Conservation (phyloP, 2,329 filamentous ascomycete species). For the Chrysoporthe cubensis region DNA sequence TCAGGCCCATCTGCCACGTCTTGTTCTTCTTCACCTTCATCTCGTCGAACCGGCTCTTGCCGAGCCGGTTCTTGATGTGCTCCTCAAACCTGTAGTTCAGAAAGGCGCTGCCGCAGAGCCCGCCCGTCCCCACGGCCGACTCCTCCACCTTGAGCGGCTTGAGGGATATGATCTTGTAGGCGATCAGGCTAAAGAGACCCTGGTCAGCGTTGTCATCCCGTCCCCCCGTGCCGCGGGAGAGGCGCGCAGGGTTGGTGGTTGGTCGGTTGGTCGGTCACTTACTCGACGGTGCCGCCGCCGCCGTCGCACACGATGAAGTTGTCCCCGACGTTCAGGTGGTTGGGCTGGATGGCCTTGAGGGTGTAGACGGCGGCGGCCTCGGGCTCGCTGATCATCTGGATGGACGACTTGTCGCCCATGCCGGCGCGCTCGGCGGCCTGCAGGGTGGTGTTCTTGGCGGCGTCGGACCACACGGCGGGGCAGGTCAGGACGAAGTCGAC, state of each 20-base stretch:
- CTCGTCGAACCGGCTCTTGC: slow-evolving; percentile 67
- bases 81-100: slow-evolving; percentile 83
- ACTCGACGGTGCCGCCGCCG: slow-evolving; percentile 71
- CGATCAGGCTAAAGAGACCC: slow-evolving; percentile 61
- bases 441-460: slow-evolving; percentile 81
- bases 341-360: slow-evolving; percentile 77
- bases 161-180: slow-evolving; percentile 78
- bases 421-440: slow-evolving; percentile 78
- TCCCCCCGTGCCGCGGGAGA: background rate
- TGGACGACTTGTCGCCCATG: slow-evolving; percentile 71
- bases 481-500: slow-evolving; percentile 82
- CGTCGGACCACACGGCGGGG: slow-evolving; percentile 83
- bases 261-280: slow-evolving; percentile 35
- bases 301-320: slow-evolving; percentile 68
- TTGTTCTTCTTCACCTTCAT: slow-evolving; percentile 80
- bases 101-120: slow-evolving; percentile 77
- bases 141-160: slow-evolving; percentile 75
- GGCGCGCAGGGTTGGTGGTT: background rate
- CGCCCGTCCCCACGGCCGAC: slow-evolving; percentile 78
- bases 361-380: slow-evolving; percentile 82
- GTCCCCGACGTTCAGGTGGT: slow-evolving; percentile 70
- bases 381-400: slow-evolving; percentile 81
- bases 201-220: slow-evolving; percentile 27
- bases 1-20: slow-evolving; percentile 78
- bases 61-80: slow-evolving; percentile 70